A percentile compares a stretch with the other conserved stretches of the same genome.
phyloP scores from a whole-genome alignment of 208 protist genomes.

The Acanthamoeba royreba region DNA sequence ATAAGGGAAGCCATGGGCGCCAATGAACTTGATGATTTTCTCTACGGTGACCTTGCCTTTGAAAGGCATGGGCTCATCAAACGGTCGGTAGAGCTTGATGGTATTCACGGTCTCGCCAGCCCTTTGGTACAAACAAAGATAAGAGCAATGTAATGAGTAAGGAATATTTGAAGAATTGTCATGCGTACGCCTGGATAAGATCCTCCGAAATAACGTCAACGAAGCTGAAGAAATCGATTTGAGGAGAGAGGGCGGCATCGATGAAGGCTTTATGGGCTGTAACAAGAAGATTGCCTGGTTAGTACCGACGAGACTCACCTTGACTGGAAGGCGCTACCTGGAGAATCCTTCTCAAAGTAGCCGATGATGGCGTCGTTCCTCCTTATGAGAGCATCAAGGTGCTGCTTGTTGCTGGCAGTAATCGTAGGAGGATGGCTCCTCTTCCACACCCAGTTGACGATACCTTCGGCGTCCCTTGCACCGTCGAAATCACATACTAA shows the following conservation, averaged over 20 bases:
- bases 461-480: not conserved
- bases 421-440: constrained; percentile 30
- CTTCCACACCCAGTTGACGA: constrained; percentile 28
- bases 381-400: not conserved
- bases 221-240: not conserved
- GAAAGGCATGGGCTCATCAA: constrained; percentile 7
- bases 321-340: not conserved
- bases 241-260: not conserved
- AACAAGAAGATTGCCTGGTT: not conserved
- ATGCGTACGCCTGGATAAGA: not conserved
- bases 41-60: not conserved
- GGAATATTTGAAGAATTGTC: not conserved
- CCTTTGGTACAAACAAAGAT: not conserved
- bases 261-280: constrained; percentile 36
- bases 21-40: not conserved
- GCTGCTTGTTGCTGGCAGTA: not conserved
- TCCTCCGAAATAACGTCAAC: not conserved
- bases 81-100: constrained; percentile 23
- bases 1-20: constrained; percentile 19
- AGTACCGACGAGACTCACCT: not conserved
- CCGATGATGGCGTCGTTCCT: not conserved
- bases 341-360: constrained; percentile 42
- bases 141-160: not conserved
- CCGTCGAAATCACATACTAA: not conserved
- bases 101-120: not conserved